These are phyloP conservation scores for Marvania coccoides DNA, from an alignment of 139 green algal genomes.

Conservation along the genomic window DNA sequence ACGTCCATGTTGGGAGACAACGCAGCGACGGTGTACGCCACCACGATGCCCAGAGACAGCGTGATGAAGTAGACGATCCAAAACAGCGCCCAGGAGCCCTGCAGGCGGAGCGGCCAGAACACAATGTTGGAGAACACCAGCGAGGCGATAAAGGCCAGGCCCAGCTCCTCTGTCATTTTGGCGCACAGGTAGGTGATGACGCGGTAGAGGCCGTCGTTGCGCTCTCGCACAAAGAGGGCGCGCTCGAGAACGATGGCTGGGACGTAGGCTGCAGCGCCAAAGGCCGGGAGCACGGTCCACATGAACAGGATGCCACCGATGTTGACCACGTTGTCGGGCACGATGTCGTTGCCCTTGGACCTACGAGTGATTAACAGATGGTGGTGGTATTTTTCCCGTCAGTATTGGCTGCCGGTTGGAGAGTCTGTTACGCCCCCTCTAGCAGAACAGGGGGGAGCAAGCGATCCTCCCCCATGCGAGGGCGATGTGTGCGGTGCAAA, in stretches of 20 bases:
- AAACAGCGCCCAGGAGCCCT: conserved; percentile 51
- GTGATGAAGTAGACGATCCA: conserved; percentile 52
- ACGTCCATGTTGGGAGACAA: conserved; percentile 73
- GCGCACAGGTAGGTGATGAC: conserved; percentile 65
- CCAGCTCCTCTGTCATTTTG: conserved; percentile 67
- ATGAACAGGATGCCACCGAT: conserved; percentile 72
- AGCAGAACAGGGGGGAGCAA: too few relatives aligned
- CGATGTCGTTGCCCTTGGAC: conserved; percentile 11
- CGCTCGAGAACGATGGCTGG: conserved; percentile 72
- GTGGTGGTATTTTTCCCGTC: too few relatives aligned
- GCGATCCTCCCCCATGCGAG: not conserved
- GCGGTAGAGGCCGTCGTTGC: conserved; percentile 72
- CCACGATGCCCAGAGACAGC: conserved; percentile 38
- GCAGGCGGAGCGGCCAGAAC: conserved; percentile 48
- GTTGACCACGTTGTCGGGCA: conserved; percentile 53
- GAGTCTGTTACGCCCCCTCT: too few relatives aligned
- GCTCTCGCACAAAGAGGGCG: conserved; percentile 65
- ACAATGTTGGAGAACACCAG: conserved; percentile 36
- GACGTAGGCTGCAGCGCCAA: conserved; percentile 68
- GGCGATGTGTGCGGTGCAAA: not conserved
- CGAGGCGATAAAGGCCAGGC: conserved; percentile 20
- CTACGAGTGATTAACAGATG: too few relatives aligned
- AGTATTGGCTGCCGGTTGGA: too few relatives aligned
- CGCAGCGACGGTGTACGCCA: conserved; percentile 62
- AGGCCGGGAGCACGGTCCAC: conserved; percentile 59